Conservation (phyloP, 129 eudicot species). For the Heracleum sosnowskyi region DNA sequence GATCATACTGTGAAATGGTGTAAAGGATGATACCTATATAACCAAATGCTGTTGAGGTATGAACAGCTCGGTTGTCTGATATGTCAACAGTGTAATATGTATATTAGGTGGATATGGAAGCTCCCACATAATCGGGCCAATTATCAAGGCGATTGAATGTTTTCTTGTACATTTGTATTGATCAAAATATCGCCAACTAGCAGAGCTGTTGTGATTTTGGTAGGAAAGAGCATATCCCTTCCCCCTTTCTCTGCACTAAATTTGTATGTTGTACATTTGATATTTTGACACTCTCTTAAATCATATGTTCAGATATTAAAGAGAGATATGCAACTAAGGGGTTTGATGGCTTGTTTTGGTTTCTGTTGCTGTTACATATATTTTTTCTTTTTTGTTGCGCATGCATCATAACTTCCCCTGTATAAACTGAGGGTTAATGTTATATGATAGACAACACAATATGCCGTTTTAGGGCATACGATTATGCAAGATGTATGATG, state of each 20-base stretch:
- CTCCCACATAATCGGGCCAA: slow-evolving; percentile 13
- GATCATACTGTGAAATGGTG: slow-evolving; percentile 10
- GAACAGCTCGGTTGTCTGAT: not conserved
- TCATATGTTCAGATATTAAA: not conserved
- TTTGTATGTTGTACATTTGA: slow-evolving; percentile 21
- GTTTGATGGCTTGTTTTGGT: not conserved
- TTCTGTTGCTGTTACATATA: not conserved
- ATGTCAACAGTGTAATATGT: slow-evolving; percentile 16
- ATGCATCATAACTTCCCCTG: not conserved
- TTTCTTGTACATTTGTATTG: slow-evolving; percentile 41
- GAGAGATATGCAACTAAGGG: slow-evolving; percentile 8
- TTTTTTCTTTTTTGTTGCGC: not conserved
- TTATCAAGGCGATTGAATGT: slow-evolving; percentile 14
- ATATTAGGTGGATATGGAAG: slow-evolving; percentile 20
- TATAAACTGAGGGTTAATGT: not conserved
- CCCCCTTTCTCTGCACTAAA: slow-evolving; percentile 1
- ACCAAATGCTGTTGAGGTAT: slow-evolving; percentile 18
- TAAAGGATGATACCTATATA: slow-evolving; percentile 7
- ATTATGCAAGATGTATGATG: not conserved
- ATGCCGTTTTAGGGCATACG: not conserved
- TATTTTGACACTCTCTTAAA: slow-evolving; percentile 5
- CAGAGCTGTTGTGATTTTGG: slow-evolving; percentile 45
- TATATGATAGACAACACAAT: not conserved
- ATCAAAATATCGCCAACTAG: slow-evolving; percentile 30
- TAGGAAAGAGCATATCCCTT: slow-evolving; percentile 30